These are phyloP conservation scores for Mycosarcoma mackinlayi DNA, from an alignment of 1,284 basidiomycete species.

Conservation along the genomic window DNA sequence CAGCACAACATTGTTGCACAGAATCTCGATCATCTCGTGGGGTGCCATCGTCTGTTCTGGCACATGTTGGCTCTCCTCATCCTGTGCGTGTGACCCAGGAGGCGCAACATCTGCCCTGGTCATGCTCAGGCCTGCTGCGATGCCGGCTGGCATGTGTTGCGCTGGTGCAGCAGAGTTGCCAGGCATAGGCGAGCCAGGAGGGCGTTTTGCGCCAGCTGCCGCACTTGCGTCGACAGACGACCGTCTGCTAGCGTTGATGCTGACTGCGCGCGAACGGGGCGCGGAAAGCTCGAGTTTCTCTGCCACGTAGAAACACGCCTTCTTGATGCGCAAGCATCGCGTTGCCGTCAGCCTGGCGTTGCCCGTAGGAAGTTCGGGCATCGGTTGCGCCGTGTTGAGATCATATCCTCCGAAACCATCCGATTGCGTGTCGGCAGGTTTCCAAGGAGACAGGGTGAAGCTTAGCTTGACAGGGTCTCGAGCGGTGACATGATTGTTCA, in stretches of 20 bases:
- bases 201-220: not conserved
- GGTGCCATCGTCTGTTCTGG: conserved; percentile 66
- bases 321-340: conserved; percentile 83
- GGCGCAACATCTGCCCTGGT: conserved; percentile 19
- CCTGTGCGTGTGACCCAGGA: not conserved
- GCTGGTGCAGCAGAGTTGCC: not conserved
- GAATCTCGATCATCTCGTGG: conserved; percentile 85
- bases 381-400: conserved; percentile 14
- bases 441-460: conserved; percentile 84
- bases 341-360: conserved; percentile 89
- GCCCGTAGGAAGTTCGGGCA: conserved; percentile 70
- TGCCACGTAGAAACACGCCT: conserved; percentile 84
- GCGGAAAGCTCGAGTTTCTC: conserved; percentile 80
- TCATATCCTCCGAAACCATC: conserved; percentile 46
- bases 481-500: conserved; percentile 70
- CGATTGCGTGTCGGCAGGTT: conserved; percentile 15
- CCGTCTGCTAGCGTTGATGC: conserved; percentile 45
- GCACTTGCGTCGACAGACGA: conserved; percentile 23
- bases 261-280: conserved; percentile 17
- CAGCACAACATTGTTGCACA: conserved; percentile 84
- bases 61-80: not conserved
- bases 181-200: not conserved
- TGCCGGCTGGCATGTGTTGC: not conserved
- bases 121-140: conserved; percentile 28
- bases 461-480: conserved; percentile 70